Percentiles rank a stretch among this genome's conserved stretches.
Conservation (phyloP, 192 early-diverging fungal species). For the Gaertneriomyces sp. region DNA sequence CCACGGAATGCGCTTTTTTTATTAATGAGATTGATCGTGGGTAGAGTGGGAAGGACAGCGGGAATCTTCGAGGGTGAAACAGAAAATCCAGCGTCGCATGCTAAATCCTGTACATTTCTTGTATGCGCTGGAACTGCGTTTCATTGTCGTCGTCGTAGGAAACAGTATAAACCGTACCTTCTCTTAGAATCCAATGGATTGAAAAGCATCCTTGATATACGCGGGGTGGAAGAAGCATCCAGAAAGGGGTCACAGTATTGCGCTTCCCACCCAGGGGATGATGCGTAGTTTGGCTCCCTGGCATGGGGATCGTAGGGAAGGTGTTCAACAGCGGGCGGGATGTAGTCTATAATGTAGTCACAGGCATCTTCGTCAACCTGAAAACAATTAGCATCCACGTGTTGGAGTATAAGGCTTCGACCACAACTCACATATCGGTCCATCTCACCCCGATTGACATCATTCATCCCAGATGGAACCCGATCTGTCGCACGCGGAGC, state of each 20-base stretch:
- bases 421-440: slow-evolving; percentile 53
- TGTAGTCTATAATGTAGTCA: slow-evolving; percentile 65
- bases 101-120: too few relatives aligned
- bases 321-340: slow-evolving; percentile 24
- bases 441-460: slow-evolving; percentile 60
- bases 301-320: slow-evolving; percentile 4
- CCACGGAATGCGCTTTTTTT: slow-evolving; percentile 12
- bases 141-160: slow-evolving; percentile 6
- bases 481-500: slow-evolving; percentile 30
- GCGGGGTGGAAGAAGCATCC: slow-evolving; percentile 41
- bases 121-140: too few relatives aligned
- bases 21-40: background rate
- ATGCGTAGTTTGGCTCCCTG: slow-evolving; percentile 52
- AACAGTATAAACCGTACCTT: slow-evolving; percentile 26
- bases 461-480: slow-evolving; percentile 60
- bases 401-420: background rate
- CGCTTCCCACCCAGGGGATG: slow-evolving; percentile 55
- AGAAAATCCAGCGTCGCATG: too few relatives aligned
- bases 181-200: slow-evolving; percentile 7
- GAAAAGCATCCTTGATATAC: slow-evolving; percentile 16
- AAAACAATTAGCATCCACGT: background rate
- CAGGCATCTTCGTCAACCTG: slow-evolving; percentile 51
- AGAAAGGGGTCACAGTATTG: slow-evolving; percentile 61
- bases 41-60: too few relatives aligned
- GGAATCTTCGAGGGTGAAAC: too few relatives aligned